A percentile compares a stretch with the other conserved stretches of the same genome.
Conservation (phyloP, 2,329 filamentous ascomycete genomes). For the Calonectria leucothoes region DNA sequence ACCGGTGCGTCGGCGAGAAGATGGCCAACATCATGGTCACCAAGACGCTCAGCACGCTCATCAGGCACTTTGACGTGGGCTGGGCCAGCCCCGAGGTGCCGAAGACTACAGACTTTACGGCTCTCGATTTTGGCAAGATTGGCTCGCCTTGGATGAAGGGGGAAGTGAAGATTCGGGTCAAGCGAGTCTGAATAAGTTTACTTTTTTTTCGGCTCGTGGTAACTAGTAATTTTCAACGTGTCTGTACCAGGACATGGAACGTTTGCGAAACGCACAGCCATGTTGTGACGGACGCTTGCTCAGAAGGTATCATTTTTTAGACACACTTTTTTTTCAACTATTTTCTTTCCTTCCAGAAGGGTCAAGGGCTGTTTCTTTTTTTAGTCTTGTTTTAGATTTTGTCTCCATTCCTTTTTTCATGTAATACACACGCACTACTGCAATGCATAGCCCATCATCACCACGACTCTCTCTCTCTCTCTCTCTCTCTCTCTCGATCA, state of each 20-base stretch:
- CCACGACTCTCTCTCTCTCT: no score
- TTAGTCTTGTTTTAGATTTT: background rate
- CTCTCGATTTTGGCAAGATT: slow-evolving; percentile 20
- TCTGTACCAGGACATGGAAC: background rate
- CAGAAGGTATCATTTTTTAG: background rate
- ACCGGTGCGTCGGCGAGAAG: slow-evolving; percentile 22
- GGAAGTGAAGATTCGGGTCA: slow-evolving; percentile 11
- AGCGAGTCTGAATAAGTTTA: background rate
- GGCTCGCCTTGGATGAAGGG: slow-evolving; percentile 21
- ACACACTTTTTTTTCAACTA: background rate
- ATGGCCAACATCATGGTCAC: slow-evolving; percentile 23
- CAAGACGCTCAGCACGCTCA: slow-evolving; percentile 5
- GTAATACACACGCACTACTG: background rate
- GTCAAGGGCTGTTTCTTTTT: background rate
- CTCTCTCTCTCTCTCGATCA: no score
- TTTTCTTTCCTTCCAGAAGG: background rate
- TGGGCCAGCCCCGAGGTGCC: slow-evolving; percentile 7
- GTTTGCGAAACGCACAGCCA: background rate
- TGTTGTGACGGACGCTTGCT: background rate
- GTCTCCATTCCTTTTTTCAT: background rate
- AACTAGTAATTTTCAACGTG: background rate
- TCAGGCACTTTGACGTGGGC: slow-evolving; percentile 13
- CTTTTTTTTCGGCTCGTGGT: background rate
- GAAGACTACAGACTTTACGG: slow-evolving; percentile 3
- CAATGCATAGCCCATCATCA: background rate